Base-by-base conservation (phyloP, 2,329 filamentous ascomycete genomes). In the Monosporascus sp. region DNA sequence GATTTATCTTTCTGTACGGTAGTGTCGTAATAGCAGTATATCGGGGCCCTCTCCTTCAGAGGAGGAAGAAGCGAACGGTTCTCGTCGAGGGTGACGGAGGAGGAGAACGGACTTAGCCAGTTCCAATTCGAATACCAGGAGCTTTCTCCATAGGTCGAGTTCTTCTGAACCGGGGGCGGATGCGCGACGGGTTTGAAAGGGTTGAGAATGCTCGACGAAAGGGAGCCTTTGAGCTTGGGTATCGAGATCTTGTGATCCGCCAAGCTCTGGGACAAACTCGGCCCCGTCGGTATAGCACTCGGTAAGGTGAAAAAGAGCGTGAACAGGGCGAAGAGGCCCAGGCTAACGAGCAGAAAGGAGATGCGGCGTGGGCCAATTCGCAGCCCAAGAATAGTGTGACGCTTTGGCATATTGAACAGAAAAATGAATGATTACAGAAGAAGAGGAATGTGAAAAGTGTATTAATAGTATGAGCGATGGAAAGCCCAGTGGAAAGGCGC, bases 21-120 rank as follows among this genome's bases (percentile, higher is more conserved):
- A 11, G 82, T 75, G 64, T 96, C 91, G 68, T 96, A 96, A 71
- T 93, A 97, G 58, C 91, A 96, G 72, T 96, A 97, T 51, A 97
- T 85, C 1, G 85, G 79, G 24, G 87, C 85, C 22, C 93, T 82
- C 35, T 81, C 74, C 47, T 70, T 73, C 28, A 96, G 74, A 3
- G 89, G 89, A 47, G 94, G 94, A 3, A 97, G 84, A 51, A 97
- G 81, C 7, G 88, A 86, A 51, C 91, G 81, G 64, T 88, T 87
- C 68, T 96, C 88, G 65, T 96, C 92, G 53, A 94, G 78, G 0
- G 82, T 86, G 54, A 94, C 78, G 17, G 84, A 82, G 44, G 86
- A 91, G 18, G 91, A 96, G 70, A 97, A 97, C 3, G 92, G 90
- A 56, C 88, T 89, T 63, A 89, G 79, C 91, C 92, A 97, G 68